These are phyloP conservation scores for Glaciozyma martinii DNA, from an alignment of 768 basidiomycete genomes.

Conservation along the genomic window DNA sequence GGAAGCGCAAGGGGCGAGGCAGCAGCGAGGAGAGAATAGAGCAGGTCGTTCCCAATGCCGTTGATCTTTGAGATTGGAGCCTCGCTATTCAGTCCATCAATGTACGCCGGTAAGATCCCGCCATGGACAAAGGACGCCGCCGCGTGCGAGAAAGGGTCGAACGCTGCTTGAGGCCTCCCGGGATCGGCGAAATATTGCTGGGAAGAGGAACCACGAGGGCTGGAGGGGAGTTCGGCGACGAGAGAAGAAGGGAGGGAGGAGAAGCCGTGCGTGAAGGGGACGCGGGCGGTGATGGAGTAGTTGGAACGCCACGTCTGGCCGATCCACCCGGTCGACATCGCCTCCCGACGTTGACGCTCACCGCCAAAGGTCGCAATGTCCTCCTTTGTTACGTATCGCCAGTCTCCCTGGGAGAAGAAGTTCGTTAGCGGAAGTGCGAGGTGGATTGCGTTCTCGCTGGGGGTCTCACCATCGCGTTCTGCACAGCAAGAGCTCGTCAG, in stretches of 20 bases:
- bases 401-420: constrained; percentile 21
- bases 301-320: constrained; percentile 57
- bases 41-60: constrained; percentile 56
- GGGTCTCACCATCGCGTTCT: not conserved
- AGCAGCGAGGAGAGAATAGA: constrained; percentile 57
- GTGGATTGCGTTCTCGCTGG: not conserved
- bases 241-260: constrained; percentile 37
- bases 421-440: not conserved
- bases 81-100: constrained; percentile 43
- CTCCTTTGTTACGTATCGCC: constrained; percentile 25
- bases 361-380: constrained; percentile 25
- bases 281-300: constrained; percentile 68
- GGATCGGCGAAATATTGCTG: constrained; percentile 36
- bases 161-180: constrained; percentile 46
- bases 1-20: constrained; percentile 48
- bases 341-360: constrained; percentile 21
- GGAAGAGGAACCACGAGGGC: constrained; percentile 32
- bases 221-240: constrained; percentile 61
- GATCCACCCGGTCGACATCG: constrained; percentile 29
- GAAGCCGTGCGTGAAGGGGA: constrained; percentile 45
- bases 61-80: constrained; percentile 65
- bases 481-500: constrained; percentile 38
- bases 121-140: constrained; percentile 91
- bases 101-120: constrained; percentile 70
- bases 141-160: constrained; percentile 57